These are phyloP conservation scores for Brasenia schreberi DNA, from an alignment of 164 flowering plant species.

Conservation along the genomic window DNA sequence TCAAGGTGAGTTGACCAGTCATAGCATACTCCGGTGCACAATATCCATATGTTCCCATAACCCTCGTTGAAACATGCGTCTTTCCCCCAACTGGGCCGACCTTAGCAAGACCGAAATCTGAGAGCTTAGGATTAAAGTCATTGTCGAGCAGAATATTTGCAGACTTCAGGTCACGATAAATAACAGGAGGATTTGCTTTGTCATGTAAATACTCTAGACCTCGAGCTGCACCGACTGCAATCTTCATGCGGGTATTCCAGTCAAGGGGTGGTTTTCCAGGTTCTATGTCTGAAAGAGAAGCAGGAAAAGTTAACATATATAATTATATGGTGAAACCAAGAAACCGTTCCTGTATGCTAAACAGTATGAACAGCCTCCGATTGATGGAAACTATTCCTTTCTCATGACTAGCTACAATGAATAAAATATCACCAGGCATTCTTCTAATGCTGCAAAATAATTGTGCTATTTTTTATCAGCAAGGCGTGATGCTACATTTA, in stretches of 20 bases:
- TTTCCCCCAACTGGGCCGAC: slow-evolving; percentile 79
- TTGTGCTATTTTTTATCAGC: no score
- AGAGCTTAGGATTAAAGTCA: slow-evolving; percentile 63
- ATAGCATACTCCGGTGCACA: slow-evolving; percentile 78
- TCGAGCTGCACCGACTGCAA: slow-evolving; percentile 70
- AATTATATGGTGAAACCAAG: no score
- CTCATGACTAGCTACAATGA: no score
- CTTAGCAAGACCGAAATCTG: slow-evolving; percentile 86
- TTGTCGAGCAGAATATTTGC: slow-evolving; percentile 70
- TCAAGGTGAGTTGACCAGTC: slow-evolving; percentile 61
- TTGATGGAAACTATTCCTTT: no score
- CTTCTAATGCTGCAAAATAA: no score
- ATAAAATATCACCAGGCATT: no score
- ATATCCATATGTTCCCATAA: slow-evolving; percentile 77
- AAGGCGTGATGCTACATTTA: no score
- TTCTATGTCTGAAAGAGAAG: slow-evolving; percentile 20
- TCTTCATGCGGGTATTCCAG: slow-evolving; percentile 60
- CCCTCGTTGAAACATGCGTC: slow-evolving; percentile 69
- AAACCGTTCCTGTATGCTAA: no score
- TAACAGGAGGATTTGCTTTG: slow-evolving; percentile 64
- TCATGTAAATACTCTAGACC: slow-evolving; percentile 80
- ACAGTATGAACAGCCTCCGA: no score
- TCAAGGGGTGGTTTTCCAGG: slow-evolving; percentile 35
- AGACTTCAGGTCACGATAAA: slow-evolving; percentile 75
- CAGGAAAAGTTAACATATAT: no score